These are phyloP conservation scores for Jamesozyma hellenica DNA, from an alignment of 805 yeast genomes.

Conservation along the genomic window DNA sequence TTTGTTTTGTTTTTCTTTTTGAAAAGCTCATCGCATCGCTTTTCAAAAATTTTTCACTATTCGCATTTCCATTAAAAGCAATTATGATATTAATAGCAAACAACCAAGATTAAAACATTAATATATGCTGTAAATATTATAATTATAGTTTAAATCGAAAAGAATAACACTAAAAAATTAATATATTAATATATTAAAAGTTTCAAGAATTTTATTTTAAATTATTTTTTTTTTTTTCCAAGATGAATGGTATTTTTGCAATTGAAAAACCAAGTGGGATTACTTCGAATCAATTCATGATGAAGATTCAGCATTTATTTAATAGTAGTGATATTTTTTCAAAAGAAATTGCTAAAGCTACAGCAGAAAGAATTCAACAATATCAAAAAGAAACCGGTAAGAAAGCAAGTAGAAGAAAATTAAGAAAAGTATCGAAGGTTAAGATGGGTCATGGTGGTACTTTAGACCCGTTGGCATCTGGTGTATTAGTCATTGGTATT, in stretches of 20 bases:
- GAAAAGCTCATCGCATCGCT: slow-evolving; percentile 1
- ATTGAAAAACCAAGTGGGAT: slow-evolving; percentile 82
- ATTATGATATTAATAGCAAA: too few relatives aligned
- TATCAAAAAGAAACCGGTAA: slow-evolving; percentile 32
- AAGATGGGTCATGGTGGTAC: slow-evolving; percentile 99
- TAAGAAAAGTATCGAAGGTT: slow-evolving; percentile 44
- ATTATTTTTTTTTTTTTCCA: too few relatives aligned
- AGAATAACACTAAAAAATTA: too few relatives aligned
- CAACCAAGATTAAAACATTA: too few relatives aligned
- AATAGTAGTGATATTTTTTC: slow-evolving; percentile 50
- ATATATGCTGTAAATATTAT: too few relatives aligned
- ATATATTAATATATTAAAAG: too few relatives aligned
- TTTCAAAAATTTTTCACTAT: slow-evolving; percentile 1
- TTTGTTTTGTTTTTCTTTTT: neutral
- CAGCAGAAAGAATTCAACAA: slow-evolving; percentile 36
- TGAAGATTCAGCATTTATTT: slow-evolving; percentile 53
- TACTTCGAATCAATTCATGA: slow-evolving; percentile 65
- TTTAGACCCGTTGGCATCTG: slow-evolving; percentile 90
- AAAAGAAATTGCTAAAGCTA: slow-evolving; percentile 41
- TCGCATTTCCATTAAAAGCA: too few relatives aligned
- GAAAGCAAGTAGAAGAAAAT: slow-evolving; percentile 42
- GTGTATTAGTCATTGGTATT: slow-evolving; percentile 85
- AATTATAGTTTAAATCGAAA: too few relatives aligned
- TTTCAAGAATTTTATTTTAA: too few relatives aligned
- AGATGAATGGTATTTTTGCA: slow-evolving; percentile 89